Base-by-base conservation (phyloP, 192 early-diverging fungal genomes). In the Rhizophagus sp. region DNA sequence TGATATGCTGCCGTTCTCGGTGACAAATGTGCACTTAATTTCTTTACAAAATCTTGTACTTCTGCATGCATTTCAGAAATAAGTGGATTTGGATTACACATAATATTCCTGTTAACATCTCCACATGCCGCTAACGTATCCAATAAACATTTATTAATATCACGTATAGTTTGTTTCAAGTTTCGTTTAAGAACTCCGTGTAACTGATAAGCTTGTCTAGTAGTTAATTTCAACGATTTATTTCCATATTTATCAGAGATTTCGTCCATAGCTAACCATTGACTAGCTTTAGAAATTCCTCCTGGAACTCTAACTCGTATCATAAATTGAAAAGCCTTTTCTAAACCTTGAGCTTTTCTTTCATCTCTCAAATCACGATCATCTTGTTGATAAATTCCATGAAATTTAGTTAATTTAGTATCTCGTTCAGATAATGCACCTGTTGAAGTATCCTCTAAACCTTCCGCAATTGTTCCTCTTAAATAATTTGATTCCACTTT, bases 81-180 rank as follows among this genome's bases (percentile, higher is more conserved):
- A 36, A 90, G 86, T 82, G 96, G 95, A 84, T 96, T 94, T 76
- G 96, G 94, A 83, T 93, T 95, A 82, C 94, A 93, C 84, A 97
- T 96, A 76, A 98, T 95, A 89, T 97, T 98, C 78, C 97, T 92
- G 88, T 98, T 98, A 79, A 98, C 97, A 86, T 98, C 97, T 77
- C 97, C 97, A 85, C 97, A 98, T 66, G 97, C 97, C 61, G 97
- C 97, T 64, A 98, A 90, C 39, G 96, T 97, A 85, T 96, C 93
- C 86, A 98, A 91, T 68, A 97, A 85, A 33, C 90, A 89, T 76
- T 92, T 92, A 88, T 98, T 98, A 88, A 98, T 97, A 75, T 91
- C 93, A 76, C 95, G 95, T 80, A 97, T 97, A 73, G 95, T 89
- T 70, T 88, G 83, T 87, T 94, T 96, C 64, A 98, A 88, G 80